Evolutionary conservation across 148 eudicot species (phyloP).

Genomic region (Pouteria glomerata): DNA sequence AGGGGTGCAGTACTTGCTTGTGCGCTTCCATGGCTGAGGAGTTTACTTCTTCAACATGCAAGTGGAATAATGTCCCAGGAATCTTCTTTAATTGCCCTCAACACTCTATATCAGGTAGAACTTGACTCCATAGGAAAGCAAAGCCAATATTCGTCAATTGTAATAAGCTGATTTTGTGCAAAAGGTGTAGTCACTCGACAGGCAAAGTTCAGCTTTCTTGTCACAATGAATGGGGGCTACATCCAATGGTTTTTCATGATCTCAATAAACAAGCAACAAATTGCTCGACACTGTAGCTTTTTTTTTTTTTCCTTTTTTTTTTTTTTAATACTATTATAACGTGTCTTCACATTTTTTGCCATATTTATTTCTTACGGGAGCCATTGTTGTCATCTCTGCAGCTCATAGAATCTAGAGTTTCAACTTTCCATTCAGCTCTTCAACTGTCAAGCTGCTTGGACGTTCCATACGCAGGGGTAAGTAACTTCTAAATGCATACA

Average conservation of each 20-base stretch:
- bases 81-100: conserved; percentile 72
- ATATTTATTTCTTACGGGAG: conserved; percentile 1
- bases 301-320: background rate
- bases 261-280: background rate
- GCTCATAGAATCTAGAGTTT: conserved; percentile 85
- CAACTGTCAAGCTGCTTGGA: conserved; percentile 66
- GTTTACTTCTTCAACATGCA: conserved; percentile 85
- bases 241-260: background rate
- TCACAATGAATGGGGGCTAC: background rate
- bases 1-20: conserved; percentile 87
- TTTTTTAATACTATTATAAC: background rate
- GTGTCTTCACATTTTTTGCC: background rate
- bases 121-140: background rate
- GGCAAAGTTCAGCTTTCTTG: background rate
- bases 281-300: background rate
- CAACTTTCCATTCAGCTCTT: conserved; percentile 52
- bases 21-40: conserved; percentile 88
- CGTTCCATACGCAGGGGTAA: conserved; percentile 65
- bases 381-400: conserved; percentile 21
- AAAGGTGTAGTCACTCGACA: background rate
- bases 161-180: background rate
- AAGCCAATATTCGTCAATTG: background rate
- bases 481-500: conserved; percentile 10
- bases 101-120: conserved; percentile 74
- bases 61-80: conserved; percentile 81